Base-by-base conservation (phyloP, 1,284 basidiomycete species). In the Rhodotorula glutinis region DNA sequence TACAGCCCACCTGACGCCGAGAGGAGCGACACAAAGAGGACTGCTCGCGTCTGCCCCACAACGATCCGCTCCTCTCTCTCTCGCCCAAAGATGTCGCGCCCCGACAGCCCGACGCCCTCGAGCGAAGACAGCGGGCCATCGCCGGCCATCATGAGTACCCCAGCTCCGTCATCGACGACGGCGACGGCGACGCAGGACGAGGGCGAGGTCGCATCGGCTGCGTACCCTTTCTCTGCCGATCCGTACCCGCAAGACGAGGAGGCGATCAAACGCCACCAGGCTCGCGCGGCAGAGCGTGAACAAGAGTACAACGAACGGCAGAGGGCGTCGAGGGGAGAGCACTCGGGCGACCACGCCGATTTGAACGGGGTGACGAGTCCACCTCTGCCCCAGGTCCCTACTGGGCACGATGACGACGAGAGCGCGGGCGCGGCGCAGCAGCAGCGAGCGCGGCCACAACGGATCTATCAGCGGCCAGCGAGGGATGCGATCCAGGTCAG, bases 401-500 rank as follows among this genome's bases (percentile, higher is more conserved):
- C 29, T n/a, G 33, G 51, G 19, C 9, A 23, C 29, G 44, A 43
- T 2, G 41, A 46, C 38, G 27, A 0, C 4, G 21, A 7, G 30
- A 44, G 47, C 40, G n/a, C 47, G 30, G 55, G 38, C 11, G 29
- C 9, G 23, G 14, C 49, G 46, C 16, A 47, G 3, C 25, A 38
- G 41, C 14, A 38, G 27, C 54, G 27, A 55, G 9, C 27, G 27
- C 17, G 21, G 2, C 55, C 46, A 33, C 41, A 54, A 30, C 30
- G 44, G 23, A n/a, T 47, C 10, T 64, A 64, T 17, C 38, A 55
- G 44, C 33, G 57, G 9, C 61, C 69, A 25, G 13, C 51, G 23
- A 46, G 56, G 38, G 66, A 71, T 30, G 53, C 51, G 2, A 71
- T 71, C 30, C 63, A 67, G 60, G 69, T 67, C 23, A 23, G 65